Evolutionary conservation across 2,329 filamentous ascomycete genomes (phyloP), one percentile per base, ranked within the genome.

Genomic region (Lecanicillium sp.): DNA sequence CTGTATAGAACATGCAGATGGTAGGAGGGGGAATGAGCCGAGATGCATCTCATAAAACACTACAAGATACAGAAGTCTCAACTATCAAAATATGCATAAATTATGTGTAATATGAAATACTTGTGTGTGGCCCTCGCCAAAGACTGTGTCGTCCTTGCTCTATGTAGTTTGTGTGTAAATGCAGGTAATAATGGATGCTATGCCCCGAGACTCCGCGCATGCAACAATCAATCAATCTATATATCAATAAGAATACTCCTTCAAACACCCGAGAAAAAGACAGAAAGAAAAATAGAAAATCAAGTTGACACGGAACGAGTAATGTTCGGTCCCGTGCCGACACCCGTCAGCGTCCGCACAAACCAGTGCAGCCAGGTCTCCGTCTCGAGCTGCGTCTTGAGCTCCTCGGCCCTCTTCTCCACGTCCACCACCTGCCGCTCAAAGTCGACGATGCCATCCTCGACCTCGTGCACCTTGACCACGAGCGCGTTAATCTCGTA

Each of bases 401-500:
- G 65, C 55, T 81, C 77, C 33, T 79, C 74, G 1, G 84, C 79
- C 32, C 81, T 71, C 33, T 65, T 73, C 70, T 86, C 87, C 41
- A 88, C 76, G 46, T 87, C 83, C 38, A 77, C 71, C 2, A 93
- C 86, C 62, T 90, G 86, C 41, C 79, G 75, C 64, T 90, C 87
- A 63, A 95, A 94, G 52, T 90, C 85, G 10, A 69, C 70, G 1
- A 95, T 81, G 1, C 86, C 87, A 52, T 89, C 86, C 60, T 95
- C 90, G 8, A 95, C 86, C 60, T 97, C 91, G 57, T 87, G 78
- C 9, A 95, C 84, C 58, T 89, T 89, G 40, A 83, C 81, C 41
- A 82, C 75, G n/a, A 97, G 71, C 14, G 83, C 81, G 51, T 85
- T 80, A 52, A 96, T 84, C 70, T 96, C 91, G 65, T 97, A 97